Evolutionary conservation across 768 basidiomycete species (phyloP).

Genomic region (Lyophyllum decastes): DNA sequence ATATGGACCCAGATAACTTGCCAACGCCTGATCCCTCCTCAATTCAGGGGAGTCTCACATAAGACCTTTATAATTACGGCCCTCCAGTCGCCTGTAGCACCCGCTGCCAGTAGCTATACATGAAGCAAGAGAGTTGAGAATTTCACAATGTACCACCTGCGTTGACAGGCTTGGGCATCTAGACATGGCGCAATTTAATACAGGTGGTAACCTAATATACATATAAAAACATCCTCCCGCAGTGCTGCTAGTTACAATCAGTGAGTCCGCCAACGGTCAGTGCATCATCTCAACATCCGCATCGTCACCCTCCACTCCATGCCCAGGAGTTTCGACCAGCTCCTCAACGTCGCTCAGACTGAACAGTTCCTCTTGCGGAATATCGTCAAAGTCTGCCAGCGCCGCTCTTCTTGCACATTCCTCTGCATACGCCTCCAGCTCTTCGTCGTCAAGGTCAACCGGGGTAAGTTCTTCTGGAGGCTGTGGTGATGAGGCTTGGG

Average conservation of each 20-base stretch:
- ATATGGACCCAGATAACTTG: background rate
- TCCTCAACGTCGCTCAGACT: constrained; percentile 35
- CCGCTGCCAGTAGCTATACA: too few relatives aligned
- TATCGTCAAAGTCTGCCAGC: constrained; percentile 48
- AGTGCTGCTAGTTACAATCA: background rate
- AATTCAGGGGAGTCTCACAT: too few relatives aligned
- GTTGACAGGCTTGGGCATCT: too few relatives aligned
- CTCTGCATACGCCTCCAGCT: constrained; percentile 60
- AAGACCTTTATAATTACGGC: too few relatives aligned
- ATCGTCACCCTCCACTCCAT: constrained; percentile 4
- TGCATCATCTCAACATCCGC: constrained; percentile 31
- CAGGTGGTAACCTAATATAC: too few relatives aligned
- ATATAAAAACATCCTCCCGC: background rate
- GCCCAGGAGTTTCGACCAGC: background rate
- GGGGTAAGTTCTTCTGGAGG: constrained; percentile 31
- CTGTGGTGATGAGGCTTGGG: constrained; percentile 2
- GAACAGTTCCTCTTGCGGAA: constrained; percentile 43
- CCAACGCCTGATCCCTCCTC: too few relatives aligned
- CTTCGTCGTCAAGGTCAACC: constrained; percentile 55
- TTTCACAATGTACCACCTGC: too few relatives aligned
- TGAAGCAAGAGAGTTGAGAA: too few relatives aligned
- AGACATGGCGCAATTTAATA: too few relatives aligned
- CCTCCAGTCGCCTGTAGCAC: too few relatives aligned
- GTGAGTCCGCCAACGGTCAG: background rate
- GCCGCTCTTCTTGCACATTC: constrained; percentile 43